Conservation (phyloP, 2,329 filamentous ascomycete genomes). For the Escovopsis sp. region DNA sequence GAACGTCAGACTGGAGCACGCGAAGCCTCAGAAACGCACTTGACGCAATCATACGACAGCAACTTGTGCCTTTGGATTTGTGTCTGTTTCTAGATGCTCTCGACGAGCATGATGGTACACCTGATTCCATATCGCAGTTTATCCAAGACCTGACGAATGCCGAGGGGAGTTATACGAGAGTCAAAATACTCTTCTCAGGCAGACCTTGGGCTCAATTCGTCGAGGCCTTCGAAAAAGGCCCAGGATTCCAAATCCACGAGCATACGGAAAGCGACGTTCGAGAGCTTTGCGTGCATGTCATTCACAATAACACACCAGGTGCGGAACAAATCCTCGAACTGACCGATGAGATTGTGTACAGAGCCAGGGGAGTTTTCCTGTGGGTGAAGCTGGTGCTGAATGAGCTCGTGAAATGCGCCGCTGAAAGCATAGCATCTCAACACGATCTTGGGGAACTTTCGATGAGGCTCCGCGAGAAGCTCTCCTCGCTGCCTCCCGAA, state of each 20-base stretch:
- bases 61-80: not conserved
- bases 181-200: slow-evolving; percentile 1
- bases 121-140: not conserved
- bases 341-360: not conserved
- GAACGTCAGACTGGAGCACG: not conserved
- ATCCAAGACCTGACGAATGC: not conserved
- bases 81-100: slow-evolving; percentile 2
- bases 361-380: slow-evolving; percentile 1
- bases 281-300: not conserved
- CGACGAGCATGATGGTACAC: slow-evolving; percentile 1
- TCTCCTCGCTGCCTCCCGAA: not conserved
- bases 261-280: not conserved
- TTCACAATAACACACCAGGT: not conserved
- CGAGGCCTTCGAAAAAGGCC: not conserved
- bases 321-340: not conserved
- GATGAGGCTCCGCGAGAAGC: not conserved
- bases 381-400: slow-evolving; percentile 2
- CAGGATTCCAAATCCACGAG: slow-evolving; percentile 1
- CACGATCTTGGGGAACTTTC: not conserved
- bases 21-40: not conserved
- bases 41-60: not conserved
- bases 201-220: not conserved
- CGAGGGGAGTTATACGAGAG: not conserved
- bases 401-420: not conserved
- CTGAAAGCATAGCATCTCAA: no score